Evolutionary conservation across 805 yeast species (phyloP).

Genomic region (Yamadazyma endophytica): DNA sequence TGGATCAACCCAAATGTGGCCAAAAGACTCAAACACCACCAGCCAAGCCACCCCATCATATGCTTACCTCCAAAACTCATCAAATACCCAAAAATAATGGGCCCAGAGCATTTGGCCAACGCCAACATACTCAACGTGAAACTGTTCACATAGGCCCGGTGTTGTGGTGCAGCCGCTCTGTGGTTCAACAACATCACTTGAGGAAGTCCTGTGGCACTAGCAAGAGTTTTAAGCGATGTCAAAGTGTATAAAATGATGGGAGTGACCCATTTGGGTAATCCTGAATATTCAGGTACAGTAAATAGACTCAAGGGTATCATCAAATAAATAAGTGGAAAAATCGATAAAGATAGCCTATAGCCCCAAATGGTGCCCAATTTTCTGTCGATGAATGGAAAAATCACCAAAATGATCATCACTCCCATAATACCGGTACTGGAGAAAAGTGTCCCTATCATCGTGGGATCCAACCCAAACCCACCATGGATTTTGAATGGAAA

Average conservation of each 20-base stretch:
- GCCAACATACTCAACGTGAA: slow-evolving; percentile 30
- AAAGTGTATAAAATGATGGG: slow-evolving; percentile 22
- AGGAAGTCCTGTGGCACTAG: slow-evolving; percentile 32
- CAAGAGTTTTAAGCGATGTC: slow-evolving; percentile 29
- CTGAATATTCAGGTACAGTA: slow-evolving; percentile 24
- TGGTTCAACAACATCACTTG: slow-evolving; percentile 31
- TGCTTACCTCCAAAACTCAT: slow-evolving; percentile 28
- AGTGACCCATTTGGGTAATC: slow-evolving; percentile 27
- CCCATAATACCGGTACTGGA: slow-evolving; percentile 35
- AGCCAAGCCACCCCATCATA: slow-evolving; percentile 23
- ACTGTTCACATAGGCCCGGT: slow-evolving; percentile 33
- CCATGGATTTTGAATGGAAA: slow-evolving; percentile 32
- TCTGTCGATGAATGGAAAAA: slow-evolving; percentile 30
- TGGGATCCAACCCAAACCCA: slow-evolving; percentile 28
- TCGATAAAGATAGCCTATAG: slow-evolving; percentile 25
- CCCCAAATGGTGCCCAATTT: slow-evolving; percentile 12
- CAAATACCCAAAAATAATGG: slow-evolving; percentile 29
- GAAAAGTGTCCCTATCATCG: slow-evolving; percentile 27
- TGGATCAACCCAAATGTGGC: slow-evolving; percentile 26
- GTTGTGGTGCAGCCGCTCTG: slow-evolving; percentile 29
- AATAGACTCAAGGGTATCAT: slow-evolving; percentile 28
- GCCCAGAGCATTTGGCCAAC: slow-evolving; percentile 29
- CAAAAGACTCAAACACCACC: slow-evolving; percentile 31
- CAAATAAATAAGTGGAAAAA: slow-evolving; percentile 30
- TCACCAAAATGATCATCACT: slow-evolving; percentile 40